phyloP scores from a whole-genome alignment of 2,329 filamentous ascomycete genomes.

The Fusarium sp. region DNA sequence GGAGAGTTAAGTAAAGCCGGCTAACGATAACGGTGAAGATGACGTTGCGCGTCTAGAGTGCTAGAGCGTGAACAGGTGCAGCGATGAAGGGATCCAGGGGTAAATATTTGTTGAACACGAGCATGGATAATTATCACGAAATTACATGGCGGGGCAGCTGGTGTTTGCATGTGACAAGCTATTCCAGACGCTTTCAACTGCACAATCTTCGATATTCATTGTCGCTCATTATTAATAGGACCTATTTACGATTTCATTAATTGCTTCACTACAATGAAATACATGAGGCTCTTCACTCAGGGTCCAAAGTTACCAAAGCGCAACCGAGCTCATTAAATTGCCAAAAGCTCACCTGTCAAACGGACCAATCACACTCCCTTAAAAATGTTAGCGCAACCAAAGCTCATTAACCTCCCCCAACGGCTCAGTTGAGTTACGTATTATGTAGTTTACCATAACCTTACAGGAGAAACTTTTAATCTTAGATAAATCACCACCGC shows the following conservation, averaged over 20 bases:
- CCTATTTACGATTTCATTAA: not conserved
- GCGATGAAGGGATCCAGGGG: not conserved
- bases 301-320: not conserved
- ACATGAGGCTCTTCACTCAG: not conserved
- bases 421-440: conserved; percentile 32
- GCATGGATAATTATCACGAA: conserved; percentile 7
- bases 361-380: conserved; percentile 28
- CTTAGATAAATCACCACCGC: conserved; percentile 19
- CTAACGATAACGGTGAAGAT: not conserved
- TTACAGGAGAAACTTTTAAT: conserved; percentile 14
- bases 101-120: conserved; percentile 12
- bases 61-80: not conserved
- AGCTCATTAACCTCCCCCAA: conserved; percentile 26
- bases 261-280: not conserved
- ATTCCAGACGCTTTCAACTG: not conserved
- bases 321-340: conserved; percentile 14
- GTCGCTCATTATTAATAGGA: not conserved
- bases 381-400: conserved; percentile 37
- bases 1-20: not conserved
- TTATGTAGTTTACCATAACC: not conserved
- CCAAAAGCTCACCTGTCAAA: conserved; percentile 1
- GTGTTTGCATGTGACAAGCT: conserved; percentile 12
- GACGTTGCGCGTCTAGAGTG: no score
- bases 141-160: conserved; percentile 1
- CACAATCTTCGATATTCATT: not conserved